Base-by-base conservation (phyloP, 805 yeast species). In the Saccharomycopsis babjevae region DNA sequence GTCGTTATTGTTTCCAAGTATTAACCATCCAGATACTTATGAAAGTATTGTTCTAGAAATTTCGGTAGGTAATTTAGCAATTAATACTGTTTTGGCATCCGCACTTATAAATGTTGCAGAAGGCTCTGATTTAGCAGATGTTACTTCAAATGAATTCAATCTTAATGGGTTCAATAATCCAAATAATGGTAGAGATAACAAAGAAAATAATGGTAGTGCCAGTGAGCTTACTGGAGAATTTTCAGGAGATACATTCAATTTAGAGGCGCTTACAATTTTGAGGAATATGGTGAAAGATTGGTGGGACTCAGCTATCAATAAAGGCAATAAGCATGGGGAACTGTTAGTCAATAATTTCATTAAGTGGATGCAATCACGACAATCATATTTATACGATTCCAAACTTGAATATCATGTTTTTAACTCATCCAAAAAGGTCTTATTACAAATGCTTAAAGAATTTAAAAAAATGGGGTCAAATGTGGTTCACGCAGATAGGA, bases 241-340 rank as follows among this genome's bases (percentile, higher is more conserved):
- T 66, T 87, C 93, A 15, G 89, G 86, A 66, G 96, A 93, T 70
- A 82, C 96, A 0, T 92, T 93, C 67, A 86, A 92, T 11, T 79
- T 84, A 0, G 82, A 88, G 0, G 88, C 97, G 1, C 76, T 94
- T 64, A 71, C 77, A 10, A 86, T 86, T 1, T 76, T 94, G 60
- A 81, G 96, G 68, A 71, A 79, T 7, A 75, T 94, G 80, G 87
- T 94, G 13, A 89, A 87, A 67, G 83, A 79, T 38, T 90, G 97
- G 97, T 93, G 97, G 97, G 96, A 90, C 68, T 87, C 84, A 68
- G 97, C 97, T 0, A 73, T 88, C 60, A 75, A 76, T 22, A 83
- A 82, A 60, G 39, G 50, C 15, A 43, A 52, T 16, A 11, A 30
- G n/a, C 76, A 73, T 70, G 84, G 88, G 66, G 82, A 83, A 67